These are phyloP conservation scores for Xylaria venustula DNA, from an alignment of 495 filamentous ascomycete genomes.

Conservation along the genomic window DNA sequence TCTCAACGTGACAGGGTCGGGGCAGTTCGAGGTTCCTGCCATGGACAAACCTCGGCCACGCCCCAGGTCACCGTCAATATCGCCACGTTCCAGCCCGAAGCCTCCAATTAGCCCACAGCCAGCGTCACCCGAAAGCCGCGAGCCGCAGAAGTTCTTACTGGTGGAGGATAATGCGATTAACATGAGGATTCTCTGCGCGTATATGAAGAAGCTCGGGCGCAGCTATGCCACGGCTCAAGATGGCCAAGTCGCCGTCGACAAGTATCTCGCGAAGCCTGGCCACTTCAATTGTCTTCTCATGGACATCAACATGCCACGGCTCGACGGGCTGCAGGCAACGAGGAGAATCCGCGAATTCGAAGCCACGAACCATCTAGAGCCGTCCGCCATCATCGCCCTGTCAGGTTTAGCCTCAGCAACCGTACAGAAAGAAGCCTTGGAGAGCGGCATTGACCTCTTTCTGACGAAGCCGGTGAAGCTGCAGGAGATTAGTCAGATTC, in stretches of 20 bases:
- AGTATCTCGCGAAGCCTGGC: constrained; percentile 33
- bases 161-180: constrained; percentile 49
- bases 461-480: constrained; percentile 67
- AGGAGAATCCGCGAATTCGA: constrained; percentile 62
- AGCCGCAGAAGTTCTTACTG: constrained; percentile 26
- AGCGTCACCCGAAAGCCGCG: background rate
- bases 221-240: constrained; percentile 54
- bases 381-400: constrained; percentile 64
- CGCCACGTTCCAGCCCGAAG: background rate
- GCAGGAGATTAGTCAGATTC: constrained; percentile 30
- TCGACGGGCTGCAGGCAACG: constrained; percentile 67
- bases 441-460: constrained; percentile 68
- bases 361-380: constrained; percentile 14
- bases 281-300: constrained; percentile 45
- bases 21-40: background rate
- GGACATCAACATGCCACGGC: constrained; percentile 74
- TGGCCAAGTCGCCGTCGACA: constrained; percentile 57
- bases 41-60: background rate
- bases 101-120: no score
- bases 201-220: constrained; percentile 53
- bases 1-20: background rate
- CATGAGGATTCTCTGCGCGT: constrained; percentile 47
- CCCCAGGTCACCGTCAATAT: background rate
- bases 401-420: constrained; percentile 64
- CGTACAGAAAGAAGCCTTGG: constrained; percentile 65